Evolutionary conservation across 306 rosid species (phyloP), one percentile per base, ranked within the genome.

Genomic region (Dalbergia cultrata): DNA sequence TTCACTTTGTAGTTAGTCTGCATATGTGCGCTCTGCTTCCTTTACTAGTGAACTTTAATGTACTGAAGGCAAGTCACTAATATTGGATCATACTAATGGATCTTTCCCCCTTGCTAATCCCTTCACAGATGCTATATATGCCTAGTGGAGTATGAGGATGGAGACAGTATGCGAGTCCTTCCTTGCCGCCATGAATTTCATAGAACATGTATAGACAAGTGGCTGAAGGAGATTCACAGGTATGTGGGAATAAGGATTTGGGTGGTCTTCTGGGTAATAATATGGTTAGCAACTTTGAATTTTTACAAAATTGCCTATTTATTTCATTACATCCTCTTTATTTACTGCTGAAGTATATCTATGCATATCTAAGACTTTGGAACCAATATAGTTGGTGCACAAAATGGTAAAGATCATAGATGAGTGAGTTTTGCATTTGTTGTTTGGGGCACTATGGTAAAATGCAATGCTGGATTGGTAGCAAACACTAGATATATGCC

Each of bases 211-310:
- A 72, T 96, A 58, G 99, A 96, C 97, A 96, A 96, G 83, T 96
- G 99, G 99, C 88, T 96, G 78, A 96, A 96, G 88, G 99, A 96
- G 89, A 92, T 93, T 81, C 99, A 96, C 88, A 93, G 99, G 99
- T 96, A 87, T 19, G 69, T 63, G 43, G 26, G 19, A 21, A 80
- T 67, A 5, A 17, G 63, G 39, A 34, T 57, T 83, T 50, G 73
- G 8, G 47, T 59, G 57, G 61, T 58, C 56, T 70, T 77, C 69
- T 68, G 61, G 16, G 66, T 71, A 53, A 61, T 8, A 62, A 59
- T 72, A 44, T 14, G 70, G 56, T 58, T 70, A 57, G 60, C 65
- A 72, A 60, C 50, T 9, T 21, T 54, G 26, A 70, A 43, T 18
- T 53, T 26, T 56, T 50, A 16, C 9, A 61, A 73, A 56, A 16